Evolutionary conservation across 164 flowering plant species (phyloP).

Genomic region (Stephania yunnanensis): DNA sequence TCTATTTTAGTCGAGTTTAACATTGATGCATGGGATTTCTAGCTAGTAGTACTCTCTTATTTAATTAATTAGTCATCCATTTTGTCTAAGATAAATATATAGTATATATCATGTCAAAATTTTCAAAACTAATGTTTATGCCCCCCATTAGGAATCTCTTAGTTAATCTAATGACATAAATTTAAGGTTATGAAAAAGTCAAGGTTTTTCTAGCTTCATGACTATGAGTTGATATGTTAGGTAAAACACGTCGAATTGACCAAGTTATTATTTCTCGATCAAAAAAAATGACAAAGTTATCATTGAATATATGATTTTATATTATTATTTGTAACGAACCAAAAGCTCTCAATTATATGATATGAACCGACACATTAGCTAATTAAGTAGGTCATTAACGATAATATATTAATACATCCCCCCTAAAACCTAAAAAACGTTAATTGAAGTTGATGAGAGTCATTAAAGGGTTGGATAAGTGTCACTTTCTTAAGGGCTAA

Average conservation of each 20-base stretch:
- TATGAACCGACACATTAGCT: neutral
- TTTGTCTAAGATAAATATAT: neutral
- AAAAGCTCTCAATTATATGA: neutral
- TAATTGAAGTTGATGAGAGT: neutral
- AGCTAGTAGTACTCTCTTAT: neutral
- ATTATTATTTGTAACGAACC: no score
- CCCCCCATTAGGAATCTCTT: neutral
- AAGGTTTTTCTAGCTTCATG: neutral
- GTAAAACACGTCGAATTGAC: neutral
- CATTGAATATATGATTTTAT: no score
- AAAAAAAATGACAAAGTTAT: no score
- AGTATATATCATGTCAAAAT: neutral
- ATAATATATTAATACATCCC: neutral
- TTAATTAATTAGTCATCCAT: neutral
- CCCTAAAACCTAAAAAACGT: neutral
- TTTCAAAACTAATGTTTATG: neutral
- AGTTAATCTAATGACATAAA: neutral
- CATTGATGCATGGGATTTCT: neutral
- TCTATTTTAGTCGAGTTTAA: neutral
- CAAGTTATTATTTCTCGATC: no score
- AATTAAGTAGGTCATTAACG: neutral
- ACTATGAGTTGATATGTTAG: neutral
- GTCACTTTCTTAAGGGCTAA: conserved; percentile 5
- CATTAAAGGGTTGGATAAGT: conserved; percentile 8
- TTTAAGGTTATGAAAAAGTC: neutral